These are phyloP conservation scores for Larix kaempferi DNA, from an alignment of 75 land plant genomes.

Conservation along the genomic window DNA sequence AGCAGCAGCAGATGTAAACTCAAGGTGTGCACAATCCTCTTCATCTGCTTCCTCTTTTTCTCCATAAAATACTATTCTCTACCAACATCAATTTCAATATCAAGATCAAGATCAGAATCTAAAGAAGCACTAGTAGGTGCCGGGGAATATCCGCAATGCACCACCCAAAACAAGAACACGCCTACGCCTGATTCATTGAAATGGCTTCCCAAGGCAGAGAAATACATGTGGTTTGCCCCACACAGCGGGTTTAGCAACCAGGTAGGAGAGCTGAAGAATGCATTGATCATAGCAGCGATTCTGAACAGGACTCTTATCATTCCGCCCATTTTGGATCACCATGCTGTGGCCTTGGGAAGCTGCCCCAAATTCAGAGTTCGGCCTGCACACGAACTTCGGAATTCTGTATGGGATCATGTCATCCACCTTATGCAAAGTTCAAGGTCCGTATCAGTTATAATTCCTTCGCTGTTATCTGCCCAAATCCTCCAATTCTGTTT, in stretches of 20 bases:
- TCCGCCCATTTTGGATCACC: slow-evolving; percentile 90
- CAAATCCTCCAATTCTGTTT: too few relatives aligned
- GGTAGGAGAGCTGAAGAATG: slow-evolving; percentile 77
- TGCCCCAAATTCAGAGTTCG: slow-evolving; percentile 83
- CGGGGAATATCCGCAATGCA: too few relatives aligned
- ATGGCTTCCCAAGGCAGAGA: slow-evolving; percentile 19
- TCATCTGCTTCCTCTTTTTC: too few relatives aligned
- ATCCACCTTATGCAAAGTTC: slow-evolving; percentile 46
- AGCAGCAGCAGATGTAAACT: too few relatives aligned
- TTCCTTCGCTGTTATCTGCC: too few relatives aligned
- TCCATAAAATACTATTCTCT: too few relatives aligned
- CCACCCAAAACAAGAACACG: too few relatives aligned
- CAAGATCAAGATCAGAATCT: too few relatives aligned
- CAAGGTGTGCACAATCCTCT: too few relatives aligned
- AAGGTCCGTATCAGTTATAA: slow-evolving; percentile 28
- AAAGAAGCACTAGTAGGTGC: too few relatives aligned
- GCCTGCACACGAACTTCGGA: slow-evolving; percentile 47
- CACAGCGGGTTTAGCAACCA: slow-evolving; percentile 98
- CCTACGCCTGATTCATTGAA: neutral
- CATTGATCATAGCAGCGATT: slow-evolving; percentile 57
- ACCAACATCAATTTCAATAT: too few relatives aligned
- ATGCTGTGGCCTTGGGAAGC: slow-evolving; percentile 82
- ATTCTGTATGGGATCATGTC: slow-evolving; percentile 60
- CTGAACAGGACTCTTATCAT: slow-evolving; percentile 75
- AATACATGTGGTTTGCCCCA: slow-evolving; percentile 79